phyloP scores from a whole-genome alignment of 2,329 filamentous ascomycete species.

The Coniosporium tulheliwenetii region DNA sequence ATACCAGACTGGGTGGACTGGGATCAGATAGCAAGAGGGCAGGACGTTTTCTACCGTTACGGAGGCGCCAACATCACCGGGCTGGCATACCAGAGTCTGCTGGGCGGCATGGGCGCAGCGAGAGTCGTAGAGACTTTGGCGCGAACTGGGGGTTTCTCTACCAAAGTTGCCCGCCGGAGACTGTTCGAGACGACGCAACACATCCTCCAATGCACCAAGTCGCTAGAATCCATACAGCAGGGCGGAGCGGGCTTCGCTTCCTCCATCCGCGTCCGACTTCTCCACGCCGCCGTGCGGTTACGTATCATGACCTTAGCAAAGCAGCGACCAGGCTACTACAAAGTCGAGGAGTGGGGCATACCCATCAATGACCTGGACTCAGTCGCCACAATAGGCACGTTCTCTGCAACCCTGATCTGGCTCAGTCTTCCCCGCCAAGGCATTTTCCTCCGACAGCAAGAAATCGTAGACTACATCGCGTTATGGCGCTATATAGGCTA shows the following conservation, averaged over 20 bases:
- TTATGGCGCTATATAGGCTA: constrained; percentile 63
- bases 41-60: constrained; percentile 66
- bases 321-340: constrained; percentile 46
- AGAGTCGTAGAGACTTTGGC: constrained; percentile 60
- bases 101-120: constrained; percentile 58
- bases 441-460: constrained; percentile 44
- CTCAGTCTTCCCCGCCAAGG: constrained; percentile 58
- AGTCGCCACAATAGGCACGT: constrained; percentile 55
- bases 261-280: constrained; percentile 50
- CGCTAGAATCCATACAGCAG: constrained; percentile 49
- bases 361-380: constrained; percentile 65
- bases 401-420: constrained; percentile 53
- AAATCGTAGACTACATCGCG: constrained; percentile 55
- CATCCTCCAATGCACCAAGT: constrained; percentile 53
- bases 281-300: constrained; percentile 52
- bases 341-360: constrained; percentile 40
- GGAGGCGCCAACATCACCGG: constrained; percentile 49
- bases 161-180: constrained; percentile 48
- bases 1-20: constrained; percentile 65
- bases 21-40: constrained; percentile 57
- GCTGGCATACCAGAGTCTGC: constrained; percentile 47
- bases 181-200: constrained; percentile 62
- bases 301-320: constrained; percentile 45
- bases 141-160: constrained; percentile 58
- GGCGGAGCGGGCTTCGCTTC: constrained; percentile 50